Conservation (phyloP, 1,284 basidiomycete genomes). For the Cryptococcus maquisensis region DNA sequence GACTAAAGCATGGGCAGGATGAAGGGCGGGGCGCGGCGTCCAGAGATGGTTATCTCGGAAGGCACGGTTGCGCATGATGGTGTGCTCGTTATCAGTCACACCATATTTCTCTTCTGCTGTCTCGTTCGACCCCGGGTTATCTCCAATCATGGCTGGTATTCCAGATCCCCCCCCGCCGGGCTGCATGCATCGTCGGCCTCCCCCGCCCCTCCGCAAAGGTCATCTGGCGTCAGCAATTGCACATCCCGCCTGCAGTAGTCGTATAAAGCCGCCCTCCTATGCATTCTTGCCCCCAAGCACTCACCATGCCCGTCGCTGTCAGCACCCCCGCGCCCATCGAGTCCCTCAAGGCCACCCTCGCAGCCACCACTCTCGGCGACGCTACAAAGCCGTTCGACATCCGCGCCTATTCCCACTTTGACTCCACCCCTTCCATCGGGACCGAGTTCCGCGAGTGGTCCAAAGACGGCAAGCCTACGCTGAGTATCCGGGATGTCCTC, state of each 20-base stretch:
- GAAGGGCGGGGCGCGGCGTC: no score
- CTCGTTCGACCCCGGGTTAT: no score
- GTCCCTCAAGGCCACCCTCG: conserved; percentile 1
- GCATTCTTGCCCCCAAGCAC: neutral
- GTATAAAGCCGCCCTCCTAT: no score
- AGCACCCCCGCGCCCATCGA: neutral
- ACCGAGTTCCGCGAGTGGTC: conserved; percentile 45
- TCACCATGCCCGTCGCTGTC: conserved; percentile 4
- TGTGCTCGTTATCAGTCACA: no score
- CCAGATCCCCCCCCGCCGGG: no score
- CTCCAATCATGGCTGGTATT: no score
- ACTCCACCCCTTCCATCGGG: conserved; percentile 38
- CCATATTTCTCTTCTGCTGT: no score
- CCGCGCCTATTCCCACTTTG: conserved; percentile 28
- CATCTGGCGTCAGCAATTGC: no score
- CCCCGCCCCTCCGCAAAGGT: no score
- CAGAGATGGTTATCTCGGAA: no score
- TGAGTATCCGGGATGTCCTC: conserved; percentile 29
- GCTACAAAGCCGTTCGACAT: conserved; percentile 9
- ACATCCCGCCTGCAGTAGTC: neutral
- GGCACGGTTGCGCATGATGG: no score
- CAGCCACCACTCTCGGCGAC: neutral
- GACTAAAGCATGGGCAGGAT: neutral
- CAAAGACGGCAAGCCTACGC: conserved; percentile 19
- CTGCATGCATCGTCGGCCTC: no score